phyloP scores from a whole-genome alignment of 768 basidiomycete genomes.

The Boletus rex-veris region DNA sequence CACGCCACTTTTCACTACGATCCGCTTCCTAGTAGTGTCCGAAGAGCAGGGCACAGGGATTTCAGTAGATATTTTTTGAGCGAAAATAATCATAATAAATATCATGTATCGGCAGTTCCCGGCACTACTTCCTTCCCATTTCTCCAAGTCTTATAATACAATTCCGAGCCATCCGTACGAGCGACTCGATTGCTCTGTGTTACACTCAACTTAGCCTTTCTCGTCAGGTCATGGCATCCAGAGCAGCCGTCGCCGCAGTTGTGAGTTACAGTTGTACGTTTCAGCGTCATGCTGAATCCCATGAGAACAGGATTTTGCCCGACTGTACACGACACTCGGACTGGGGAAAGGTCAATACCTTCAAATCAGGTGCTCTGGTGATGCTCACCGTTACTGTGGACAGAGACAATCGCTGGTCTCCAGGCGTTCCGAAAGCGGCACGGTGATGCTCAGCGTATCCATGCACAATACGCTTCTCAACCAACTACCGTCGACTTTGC shows the following conservation, averaged over 20 bases:
- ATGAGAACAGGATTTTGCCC: constrained; percentile 67
- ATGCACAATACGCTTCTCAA: constrained; percentile 58
- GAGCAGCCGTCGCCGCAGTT: constrained; percentile 66
- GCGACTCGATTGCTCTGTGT: not conserved
- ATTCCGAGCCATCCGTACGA: constrained; percentile 18
- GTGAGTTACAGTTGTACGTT: constrained; percentile 34
- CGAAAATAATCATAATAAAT: constrained; percentile 11
- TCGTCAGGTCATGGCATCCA: constrained; percentile 58
- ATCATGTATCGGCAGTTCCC: constrained; percentile 26
- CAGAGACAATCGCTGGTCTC: constrained; percentile 87
- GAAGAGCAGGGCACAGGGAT: no score
- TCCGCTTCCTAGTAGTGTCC: no score
- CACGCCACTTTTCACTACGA: no score
- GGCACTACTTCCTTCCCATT: constrained; percentile 15
- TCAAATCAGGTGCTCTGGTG: not conserved
- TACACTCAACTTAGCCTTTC: not conserved
- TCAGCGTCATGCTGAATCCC: not conserved
- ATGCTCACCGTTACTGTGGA: constrained; percentile 2
- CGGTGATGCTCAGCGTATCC: constrained; percentile 77
- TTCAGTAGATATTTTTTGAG: not conserved
- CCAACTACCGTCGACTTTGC: constrained; percentile 85
- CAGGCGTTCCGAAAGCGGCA: constrained; percentile 97
- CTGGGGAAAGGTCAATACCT: constrained; percentile 71
- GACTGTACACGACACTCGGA: constrained; percentile 77
- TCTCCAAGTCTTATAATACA: constrained; percentile 11